These are phyloP conservation scores for Petunia secreta DNA, from an alignment of 257 asterid species.

Conservation along the genomic window DNA sequence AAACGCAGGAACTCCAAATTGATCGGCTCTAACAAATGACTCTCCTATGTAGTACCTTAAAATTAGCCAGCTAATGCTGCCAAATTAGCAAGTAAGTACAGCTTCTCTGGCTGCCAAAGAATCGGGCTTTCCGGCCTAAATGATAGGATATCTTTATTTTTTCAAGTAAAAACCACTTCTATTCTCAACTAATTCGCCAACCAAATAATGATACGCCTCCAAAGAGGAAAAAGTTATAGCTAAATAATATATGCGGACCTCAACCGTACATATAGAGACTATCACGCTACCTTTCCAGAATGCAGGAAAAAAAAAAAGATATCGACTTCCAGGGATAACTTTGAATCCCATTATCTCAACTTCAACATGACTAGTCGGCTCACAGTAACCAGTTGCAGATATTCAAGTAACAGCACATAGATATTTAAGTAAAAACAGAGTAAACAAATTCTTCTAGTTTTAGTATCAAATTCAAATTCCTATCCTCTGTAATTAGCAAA, in stretches of 20 bases:
- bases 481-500: background rate
- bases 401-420: background rate
- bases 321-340: background rate
- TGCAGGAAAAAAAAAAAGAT: background rate
- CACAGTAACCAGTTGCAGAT: conserved; percentile 3
- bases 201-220: background rate
- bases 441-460: background rate
- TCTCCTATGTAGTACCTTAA: conserved; percentile 15
- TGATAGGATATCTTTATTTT: background rate
- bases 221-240: background rate
- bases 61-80: background rate
- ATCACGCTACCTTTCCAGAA: background rate
- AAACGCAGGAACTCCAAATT: background rate
- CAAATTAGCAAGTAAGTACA: background rate
- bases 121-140: background rate
- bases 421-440: too few relatives aligned
- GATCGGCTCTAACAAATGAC: background rate
- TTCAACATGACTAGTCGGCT: background rate
- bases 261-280: background rate
- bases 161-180: background rate
- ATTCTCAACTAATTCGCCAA: conserved; percentile 11
- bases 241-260: conserved; percentile 11
- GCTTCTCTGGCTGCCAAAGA: background rate
- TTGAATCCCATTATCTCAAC: conserved; percentile 10
- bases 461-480: background rate